These are phyloP conservation scores for Exophiala calicioides DNA, from an alignment of 2,329 filamentous ascomycete species.

Conservation along the genomic window DNA sequence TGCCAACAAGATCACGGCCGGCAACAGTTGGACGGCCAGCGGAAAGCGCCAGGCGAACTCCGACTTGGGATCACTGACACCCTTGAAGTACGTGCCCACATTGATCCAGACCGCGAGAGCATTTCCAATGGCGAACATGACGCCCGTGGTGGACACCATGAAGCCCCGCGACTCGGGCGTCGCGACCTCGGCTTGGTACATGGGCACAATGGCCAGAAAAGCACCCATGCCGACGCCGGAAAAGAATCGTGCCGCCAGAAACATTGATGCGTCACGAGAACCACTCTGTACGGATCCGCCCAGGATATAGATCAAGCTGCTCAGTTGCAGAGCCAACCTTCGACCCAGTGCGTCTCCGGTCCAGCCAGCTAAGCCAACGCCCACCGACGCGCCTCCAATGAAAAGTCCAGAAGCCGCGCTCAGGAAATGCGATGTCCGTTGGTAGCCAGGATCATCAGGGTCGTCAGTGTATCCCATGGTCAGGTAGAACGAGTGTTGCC, in stretches of 20 bases:
- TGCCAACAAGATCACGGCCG: slow-evolving; percentile 42
- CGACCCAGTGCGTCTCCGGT: slow-evolving; percentile 33
- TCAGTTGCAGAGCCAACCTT: slow-evolving; percentile 38
- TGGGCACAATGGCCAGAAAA: slow-evolving; percentile 8
- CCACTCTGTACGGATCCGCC: slow-evolving; percentile 40
- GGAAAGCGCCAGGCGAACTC: slow-evolving; percentile 21
- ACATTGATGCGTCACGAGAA: slow-evolving; percentile 35
- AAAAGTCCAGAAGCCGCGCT: slow-evolving; percentile 36
- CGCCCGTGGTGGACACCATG: slow-evolving; percentile 16
- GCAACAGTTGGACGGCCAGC: slow-evolving; percentile 45
- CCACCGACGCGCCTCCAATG: slow-evolving; percentile 36
- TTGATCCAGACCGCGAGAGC: slow-evolving; percentile 18
- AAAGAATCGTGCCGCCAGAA: slow-evolving; percentile 2
- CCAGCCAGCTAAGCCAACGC: background rate
- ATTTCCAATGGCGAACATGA: slow-evolving; percentile 19
- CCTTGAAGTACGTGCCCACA: slow-evolving; percentile 17
- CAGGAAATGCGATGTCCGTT: slow-evolving; percentile 43
- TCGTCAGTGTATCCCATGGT: slow-evolving; percentile 41
- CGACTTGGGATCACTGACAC: slow-evolving; percentile 8
- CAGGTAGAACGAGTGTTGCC: slow-evolving; percentile 47
- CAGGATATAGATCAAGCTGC: slow-evolving; percentile 18
- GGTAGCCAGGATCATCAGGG: slow-evolving; percentile 42
- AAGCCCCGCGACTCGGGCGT: slow-evolving; percentile 20
- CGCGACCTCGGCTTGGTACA: slow-evolving; percentile 21
- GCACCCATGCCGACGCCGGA: slow-evolving; percentile 1